phyloP scores from a whole-genome alignment of 331 rosid species.

The Malus hybrid region DNA sequence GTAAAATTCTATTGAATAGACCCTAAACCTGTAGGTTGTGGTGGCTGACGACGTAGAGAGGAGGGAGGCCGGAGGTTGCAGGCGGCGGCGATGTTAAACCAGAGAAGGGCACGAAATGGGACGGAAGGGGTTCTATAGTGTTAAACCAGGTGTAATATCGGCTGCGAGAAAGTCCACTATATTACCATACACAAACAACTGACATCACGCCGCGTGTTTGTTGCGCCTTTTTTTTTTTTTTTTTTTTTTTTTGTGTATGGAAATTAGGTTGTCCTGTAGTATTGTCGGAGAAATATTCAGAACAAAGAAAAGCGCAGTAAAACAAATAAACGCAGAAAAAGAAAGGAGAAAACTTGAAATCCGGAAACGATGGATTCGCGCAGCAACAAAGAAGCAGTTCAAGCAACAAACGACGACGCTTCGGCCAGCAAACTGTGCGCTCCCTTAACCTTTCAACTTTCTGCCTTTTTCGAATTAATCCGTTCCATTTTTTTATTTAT shows the following conservation, averaged over 20 bases:
- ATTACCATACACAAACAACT: background rate
- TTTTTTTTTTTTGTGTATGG: background rate
- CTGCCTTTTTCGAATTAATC: background rate
- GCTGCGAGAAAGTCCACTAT: background rate
- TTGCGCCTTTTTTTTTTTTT: background rate
- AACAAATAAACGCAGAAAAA: background rate
- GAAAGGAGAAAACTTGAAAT: background rate
- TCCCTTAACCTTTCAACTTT: background rate
- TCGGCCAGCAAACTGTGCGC: slow-evolving; percentile 87
- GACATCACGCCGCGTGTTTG: background rate
- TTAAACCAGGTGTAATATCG: background rate
- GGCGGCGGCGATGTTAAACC: background rate
- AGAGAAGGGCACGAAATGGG: background rate
- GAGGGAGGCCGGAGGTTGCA: background rate
- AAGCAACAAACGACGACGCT: slow-evolving; percentile 98
- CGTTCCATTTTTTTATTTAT: too few relatives aligned
- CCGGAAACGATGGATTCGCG: slow-evolving; percentile 32
- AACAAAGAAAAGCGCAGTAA: background rate
- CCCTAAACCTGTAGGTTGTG: too few relatives aligned
- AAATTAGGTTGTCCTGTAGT: background rate
- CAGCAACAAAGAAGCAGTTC: slow-evolving; percentile 77
- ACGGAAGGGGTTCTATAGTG: background rate
- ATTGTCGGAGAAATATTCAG: background rate
- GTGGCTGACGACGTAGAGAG: background rate
- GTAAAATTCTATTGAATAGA: too few relatives aligned